phyloP scores from a whole-genome alignment of 2,329 filamentous ascomycete species.

The Colletotrichum musae region DNA sequence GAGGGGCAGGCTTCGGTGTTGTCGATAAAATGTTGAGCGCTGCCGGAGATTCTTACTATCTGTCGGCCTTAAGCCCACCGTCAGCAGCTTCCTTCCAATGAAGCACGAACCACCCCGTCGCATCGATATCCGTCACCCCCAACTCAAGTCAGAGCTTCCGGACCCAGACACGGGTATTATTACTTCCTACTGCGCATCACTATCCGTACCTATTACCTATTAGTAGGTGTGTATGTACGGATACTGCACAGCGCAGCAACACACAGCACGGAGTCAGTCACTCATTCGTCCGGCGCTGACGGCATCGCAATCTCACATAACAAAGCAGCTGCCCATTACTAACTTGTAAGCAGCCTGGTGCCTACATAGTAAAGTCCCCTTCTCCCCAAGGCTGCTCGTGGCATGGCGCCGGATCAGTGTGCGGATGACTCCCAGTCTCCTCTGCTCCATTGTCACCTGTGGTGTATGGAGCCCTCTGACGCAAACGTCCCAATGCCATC shows the following conservation, averaged over 20 bases:
- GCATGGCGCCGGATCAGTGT: slow-evolving; percentile 18
- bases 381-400: neutral
- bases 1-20: slow-evolving; percentile 35
- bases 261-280: slow-evolving; percentile 37
- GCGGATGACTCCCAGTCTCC: slow-evolving; percentile 7
- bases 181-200: neutral
- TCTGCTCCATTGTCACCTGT: slow-evolving; percentile 13
- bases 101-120: slow-evolving; percentile 1
- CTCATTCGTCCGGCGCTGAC: slow-evolving; percentile 37
- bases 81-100: neutral
- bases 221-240: neutral
- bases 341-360: slow-evolving; percentile 17
- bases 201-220: too few species aligned
- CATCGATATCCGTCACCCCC: slow-evolving; percentile 12
- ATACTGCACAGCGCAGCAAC: slow-evolving; percentile 22
- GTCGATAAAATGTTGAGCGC: slow-evolving; percentile 38
- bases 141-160: slow-evolving; percentile 33
- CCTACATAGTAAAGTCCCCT: neutral
- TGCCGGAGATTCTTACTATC: slow-evolving; percentile 34
- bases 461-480: neutral
- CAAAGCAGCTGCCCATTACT: slow-evolving; percentile 24
- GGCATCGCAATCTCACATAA: slow-evolving; percentile 23
- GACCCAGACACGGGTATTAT: neutral
- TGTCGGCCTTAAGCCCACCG: slow-evolving; percentile 37
- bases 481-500: slow-evolving; percentile 29